A percentile compares a stretch with the other conserved stretches of the same genome.
Evolutionary conservation across 495 filamentous ascomycete genomes (phyloP).

Genomic region (Aspergillus incahuasiensis): DNA sequence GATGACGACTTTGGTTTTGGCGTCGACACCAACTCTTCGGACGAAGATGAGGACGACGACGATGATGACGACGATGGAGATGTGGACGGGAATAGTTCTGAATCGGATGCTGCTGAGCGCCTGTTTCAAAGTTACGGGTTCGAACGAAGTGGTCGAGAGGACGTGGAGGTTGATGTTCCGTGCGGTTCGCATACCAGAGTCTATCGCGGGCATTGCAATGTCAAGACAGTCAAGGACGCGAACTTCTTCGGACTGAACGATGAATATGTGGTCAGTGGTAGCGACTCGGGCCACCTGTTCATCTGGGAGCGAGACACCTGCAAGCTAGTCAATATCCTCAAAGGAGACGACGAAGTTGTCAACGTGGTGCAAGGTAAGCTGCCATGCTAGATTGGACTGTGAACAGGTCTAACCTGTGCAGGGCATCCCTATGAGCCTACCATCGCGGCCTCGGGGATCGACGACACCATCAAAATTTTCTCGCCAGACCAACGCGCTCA

Average conservation of each 20-base stretch:
- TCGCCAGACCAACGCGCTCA: slow-evolving; percentile 59
- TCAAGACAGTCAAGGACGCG: slow-evolving; percentile 71
- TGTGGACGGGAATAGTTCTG: slow-evolving; percentile 28
- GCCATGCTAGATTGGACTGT: background rate
- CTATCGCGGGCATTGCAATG: slow-evolving; percentile 68
- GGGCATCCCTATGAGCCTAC: slow-evolving; percentile 71
- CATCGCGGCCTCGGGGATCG: slow-evolving; percentile 67
- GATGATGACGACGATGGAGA: slow-evolving; percentile 19
- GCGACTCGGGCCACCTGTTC: slow-evolving; percentile 65
- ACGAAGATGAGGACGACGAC: slow-evolving; percentile 5
- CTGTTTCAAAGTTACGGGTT: slow-evolving; percentile 23
- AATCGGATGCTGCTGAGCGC: slow-evolving; percentile 26
- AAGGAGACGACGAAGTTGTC: slow-evolving; percentile 68
- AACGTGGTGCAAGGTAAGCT: slow-evolving; percentile 63
- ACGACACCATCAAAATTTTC: slow-evolving; percentile 74
- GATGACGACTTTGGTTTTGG: slow-evolving; percentile 5
- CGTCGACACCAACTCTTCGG: background rate
- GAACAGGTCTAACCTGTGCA: slow-evolving; percentile 13
- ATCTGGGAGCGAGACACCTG: slow-evolving; percentile 66
- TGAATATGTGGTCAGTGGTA: slow-evolving; percentile 70
- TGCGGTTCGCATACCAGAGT: slow-evolving; percentile 53
- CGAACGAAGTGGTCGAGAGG: slow-evolving; percentile 33
- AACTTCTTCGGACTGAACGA: slow-evolving; percentile 70
- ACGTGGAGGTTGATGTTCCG: slow-evolving; percentile 52
- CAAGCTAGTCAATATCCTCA: slow-evolving; percentile 61